Conservation (phyloP, 495 filamentous ascomycete species). For the Clavariopsis aquatica region DNA sequence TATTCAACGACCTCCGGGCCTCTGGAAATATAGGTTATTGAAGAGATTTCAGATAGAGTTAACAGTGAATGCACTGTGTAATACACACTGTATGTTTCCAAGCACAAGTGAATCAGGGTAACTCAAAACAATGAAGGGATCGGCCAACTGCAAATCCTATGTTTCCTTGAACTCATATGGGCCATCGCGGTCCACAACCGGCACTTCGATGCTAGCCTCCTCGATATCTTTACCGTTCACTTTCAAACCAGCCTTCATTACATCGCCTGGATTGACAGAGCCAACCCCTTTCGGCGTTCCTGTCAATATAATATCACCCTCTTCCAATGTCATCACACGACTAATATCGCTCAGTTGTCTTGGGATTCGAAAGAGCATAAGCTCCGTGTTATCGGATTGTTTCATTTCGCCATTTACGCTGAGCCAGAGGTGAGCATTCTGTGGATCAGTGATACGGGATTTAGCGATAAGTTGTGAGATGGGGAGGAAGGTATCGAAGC, state of each 20-base stretch:
- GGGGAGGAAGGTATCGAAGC: constrained; percentile 95
- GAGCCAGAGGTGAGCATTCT: constrained; percentile 81
- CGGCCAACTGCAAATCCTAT: constrained; percentile 38
- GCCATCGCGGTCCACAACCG: constrained; percentile 66
- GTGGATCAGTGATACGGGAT: constrained; percentile 77
- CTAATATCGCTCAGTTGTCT: constrained; percentile 84
- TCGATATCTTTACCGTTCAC: constrained; percentile 81
- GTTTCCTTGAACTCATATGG: constrained; percentile 63
- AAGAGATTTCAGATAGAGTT: no score
- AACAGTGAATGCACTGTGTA: no score
- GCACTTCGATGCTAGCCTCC: constrained; percentile 82
- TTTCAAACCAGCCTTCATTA: constrained; percentile 82
- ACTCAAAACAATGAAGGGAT: no score
- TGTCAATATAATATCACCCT: constrained; percentile 89
- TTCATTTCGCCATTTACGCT: constrained; percentile 70
- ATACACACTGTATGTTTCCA: no score
- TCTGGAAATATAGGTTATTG: no score
- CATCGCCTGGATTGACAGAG: constrained; percentile 78
- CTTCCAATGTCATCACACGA: constrained; percentile 88
- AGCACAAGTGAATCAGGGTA: no score
- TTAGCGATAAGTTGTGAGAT: constrained; percentile 77
- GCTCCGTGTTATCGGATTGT: constrained; percentile 80
- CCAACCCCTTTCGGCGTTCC: constrained; percentile 98
- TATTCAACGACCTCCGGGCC: no score
- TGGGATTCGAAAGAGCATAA: constrained; percentile 95